Percentiles rank a stretch among this genome's conserved stretches.
Conservation (phyloP, 305 asterid genomes). For the Salvia sclarea region DNA sequence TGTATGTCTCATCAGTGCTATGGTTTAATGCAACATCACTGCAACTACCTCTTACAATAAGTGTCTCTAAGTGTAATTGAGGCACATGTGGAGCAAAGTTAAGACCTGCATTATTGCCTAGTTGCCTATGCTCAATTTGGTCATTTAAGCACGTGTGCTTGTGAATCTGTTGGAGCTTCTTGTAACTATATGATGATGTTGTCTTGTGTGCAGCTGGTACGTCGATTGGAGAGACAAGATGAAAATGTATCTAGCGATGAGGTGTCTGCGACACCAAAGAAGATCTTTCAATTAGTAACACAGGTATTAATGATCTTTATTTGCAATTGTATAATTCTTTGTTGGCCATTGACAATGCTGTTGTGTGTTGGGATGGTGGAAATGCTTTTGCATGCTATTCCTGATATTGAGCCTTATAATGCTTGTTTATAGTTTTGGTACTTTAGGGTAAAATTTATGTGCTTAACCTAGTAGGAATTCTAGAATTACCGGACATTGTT, state of each 20-base stretch:
- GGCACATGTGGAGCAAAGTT: background rate
- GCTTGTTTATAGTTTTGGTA: slow-evolving; percentile 6
- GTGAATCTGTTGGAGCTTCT: background rate
- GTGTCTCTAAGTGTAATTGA: slow-evolving; percentile 8
- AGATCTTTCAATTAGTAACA: slow-evolving; percentile 78
- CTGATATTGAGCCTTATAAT: slow-evolving; percentile 9
- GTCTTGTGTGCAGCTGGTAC: slow-evolving; percentile 67
- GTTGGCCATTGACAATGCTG: slow-evolving; percentile 22
- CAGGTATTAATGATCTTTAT: slow-evolving; percentile 52
- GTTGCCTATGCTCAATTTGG: background rate
- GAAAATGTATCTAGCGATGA: slow-evolving; percentile 68
- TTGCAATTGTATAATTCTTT: slow-evolving; percentile 13
- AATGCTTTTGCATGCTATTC: slow-evolving; percentile 15
- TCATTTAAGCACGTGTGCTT: background rate
- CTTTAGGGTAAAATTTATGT: background rate
- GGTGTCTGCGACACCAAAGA: slow-evolving; percentile 70
- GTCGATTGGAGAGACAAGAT: slow-evolving; percentile 72
- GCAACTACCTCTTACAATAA: background rate
- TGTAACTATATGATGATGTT: slow-evolving; percentile 17
- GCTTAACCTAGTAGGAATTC: slow-evolving; percentile 9
- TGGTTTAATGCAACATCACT: background rate
- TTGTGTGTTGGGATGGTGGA: slow-evolving; percentile 14
- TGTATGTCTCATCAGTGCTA: background rate
- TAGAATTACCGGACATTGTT: background rate
- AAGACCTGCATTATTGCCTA: background rate